Conservation (phyloP, 164 flowering plant genomes). For the Cinnamomum micranthum region DNA sequence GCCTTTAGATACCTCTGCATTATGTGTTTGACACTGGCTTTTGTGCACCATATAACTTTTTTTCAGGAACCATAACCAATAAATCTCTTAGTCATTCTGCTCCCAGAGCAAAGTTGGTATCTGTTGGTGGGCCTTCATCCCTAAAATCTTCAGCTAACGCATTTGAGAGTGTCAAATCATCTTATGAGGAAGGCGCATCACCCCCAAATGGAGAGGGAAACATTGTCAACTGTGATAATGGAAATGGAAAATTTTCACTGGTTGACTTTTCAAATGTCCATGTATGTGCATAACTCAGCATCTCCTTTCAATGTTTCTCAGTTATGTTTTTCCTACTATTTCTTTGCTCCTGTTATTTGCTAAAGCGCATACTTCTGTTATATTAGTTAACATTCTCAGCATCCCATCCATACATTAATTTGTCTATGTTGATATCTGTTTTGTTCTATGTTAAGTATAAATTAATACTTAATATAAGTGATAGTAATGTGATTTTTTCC, state of each 20-base stretch:
- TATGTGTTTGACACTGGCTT: not conserved
- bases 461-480: too few species aligned
- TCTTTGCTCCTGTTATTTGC: too few species aligned
- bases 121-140: conserved; percentile 35
- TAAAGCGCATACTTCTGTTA: too few species aligned
- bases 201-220: conserved; percentile 28
- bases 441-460: too few species aligned
- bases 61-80: conserved; percentile 40
- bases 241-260: conserved; percentile 9
- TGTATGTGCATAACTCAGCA: conserved; percentile 1
- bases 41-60: not conserved
- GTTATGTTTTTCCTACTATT: too few species aligned
- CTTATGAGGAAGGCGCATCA: conserved; percentile 51
- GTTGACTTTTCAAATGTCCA: conserved; percentile 2
- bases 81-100: conserved; percentile 22
- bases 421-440: too few species aligned
- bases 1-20: not conserved
- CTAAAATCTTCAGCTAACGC: conserved; percentile 40
- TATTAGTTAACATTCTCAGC: too few species aligned
- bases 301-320: not conserved
- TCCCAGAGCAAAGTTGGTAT: conserved; percentile 28
- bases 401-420: too few species aligned
- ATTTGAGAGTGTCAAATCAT: conserved; percentile 42
- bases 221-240: conserved; percentile 17
- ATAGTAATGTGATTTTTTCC: too few species aligned